Percentiles rank a stretch among this genome's conserved stretches.
Evolutionary conservation across 163 green algal genomes (phyloP).

Genomic region (Volvox carteri): DNA sequence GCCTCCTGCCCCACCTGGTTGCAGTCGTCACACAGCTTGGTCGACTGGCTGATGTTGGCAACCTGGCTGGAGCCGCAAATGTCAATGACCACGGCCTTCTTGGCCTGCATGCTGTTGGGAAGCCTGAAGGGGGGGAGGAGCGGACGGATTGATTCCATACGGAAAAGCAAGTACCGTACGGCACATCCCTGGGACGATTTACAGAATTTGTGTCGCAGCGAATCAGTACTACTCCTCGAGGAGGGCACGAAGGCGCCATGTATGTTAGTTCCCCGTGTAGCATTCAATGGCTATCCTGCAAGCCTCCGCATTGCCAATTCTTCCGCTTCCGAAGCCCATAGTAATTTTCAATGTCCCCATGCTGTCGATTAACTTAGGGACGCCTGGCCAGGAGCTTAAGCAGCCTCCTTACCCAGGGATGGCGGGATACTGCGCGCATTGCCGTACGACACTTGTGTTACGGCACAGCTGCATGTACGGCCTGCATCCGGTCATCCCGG

Average conservation of each 20-base stretch:
- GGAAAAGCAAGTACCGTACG: background rate
- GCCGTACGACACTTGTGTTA: slow-evolving; percentile 32
- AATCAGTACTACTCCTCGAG: background rate
- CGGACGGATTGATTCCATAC: background rate
- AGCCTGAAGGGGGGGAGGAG: slow-evolving; percentile 22
- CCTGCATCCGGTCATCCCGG: slow-evolving; percentile 49
- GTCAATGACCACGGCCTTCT: background rate
- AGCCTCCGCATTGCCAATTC: background rate
- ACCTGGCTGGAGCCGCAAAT: background rate
- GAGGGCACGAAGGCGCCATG: no score
- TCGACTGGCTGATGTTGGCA: no score
- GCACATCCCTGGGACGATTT: background rate
- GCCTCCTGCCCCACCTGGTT: background rate
- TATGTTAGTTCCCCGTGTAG: background rate
- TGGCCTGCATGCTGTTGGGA: slow-evolving; percentile 14
- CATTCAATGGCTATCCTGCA: background rate
- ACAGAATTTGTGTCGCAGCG: no score
- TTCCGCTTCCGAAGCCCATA: background rate
- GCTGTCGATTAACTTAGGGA: no score
- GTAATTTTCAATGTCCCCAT: background rate
- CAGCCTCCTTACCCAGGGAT: slow-evolving; percentile 44
- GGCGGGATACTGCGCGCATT: slow-evolving; percentile 37
- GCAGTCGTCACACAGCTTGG: background rate
- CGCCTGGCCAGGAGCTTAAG: background rate
- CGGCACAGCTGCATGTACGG: slow-evolving; percentile 51